A percentile compares a stretch with the other conserved stretches of the same genome.
Evolutionary conservation across 2,329 filamentous ascomycete genomes (phyloP).

Genomic region (Colletotrichum destructivum): DNA sequence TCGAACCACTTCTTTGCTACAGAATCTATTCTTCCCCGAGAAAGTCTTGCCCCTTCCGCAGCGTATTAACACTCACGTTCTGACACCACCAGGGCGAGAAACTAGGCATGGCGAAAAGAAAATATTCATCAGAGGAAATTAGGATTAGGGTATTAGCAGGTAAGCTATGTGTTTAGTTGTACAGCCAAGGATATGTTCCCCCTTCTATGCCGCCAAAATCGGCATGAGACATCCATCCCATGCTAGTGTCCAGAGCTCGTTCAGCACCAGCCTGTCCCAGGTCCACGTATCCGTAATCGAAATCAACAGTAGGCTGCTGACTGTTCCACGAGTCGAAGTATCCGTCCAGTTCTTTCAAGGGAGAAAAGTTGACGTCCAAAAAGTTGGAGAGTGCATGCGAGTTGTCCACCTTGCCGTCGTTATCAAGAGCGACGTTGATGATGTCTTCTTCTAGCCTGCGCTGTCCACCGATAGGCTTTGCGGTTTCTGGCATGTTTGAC

Average conservation of each 20-base stretch:
- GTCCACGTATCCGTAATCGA: background rate
- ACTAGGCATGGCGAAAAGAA: no score
- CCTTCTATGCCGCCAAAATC: slow-evolving; percentile 1
- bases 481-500: background rate
- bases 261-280: background rate
- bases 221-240: slow-evolving; percentile 9
- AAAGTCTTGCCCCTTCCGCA: no score
- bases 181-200: slow-evolving; percentile 1
- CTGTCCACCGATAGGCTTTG: background rate
- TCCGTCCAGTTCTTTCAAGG: background rate
- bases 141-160: no score
- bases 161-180: background rate
- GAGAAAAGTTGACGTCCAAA: slow-evolving; percentile 2
- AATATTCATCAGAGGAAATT: no score
- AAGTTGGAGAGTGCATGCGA: background rate
- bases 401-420: background rate
- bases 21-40: no score
- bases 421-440: background rate
- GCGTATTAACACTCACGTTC: rapidly evolving
- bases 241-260: background rate
- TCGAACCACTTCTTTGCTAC: no score
- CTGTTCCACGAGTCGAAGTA: slow-evolving; percentile 5
- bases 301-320: background rate
- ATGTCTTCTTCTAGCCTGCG: background rate
- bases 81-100: no score